A percentile compares a stretch with the other conserved stretches of the same genome.
Evolutionary conservation across 1,284 basidiomycete genomes (phyloP).

Genomic region (Peniophora sp.): DNA sequence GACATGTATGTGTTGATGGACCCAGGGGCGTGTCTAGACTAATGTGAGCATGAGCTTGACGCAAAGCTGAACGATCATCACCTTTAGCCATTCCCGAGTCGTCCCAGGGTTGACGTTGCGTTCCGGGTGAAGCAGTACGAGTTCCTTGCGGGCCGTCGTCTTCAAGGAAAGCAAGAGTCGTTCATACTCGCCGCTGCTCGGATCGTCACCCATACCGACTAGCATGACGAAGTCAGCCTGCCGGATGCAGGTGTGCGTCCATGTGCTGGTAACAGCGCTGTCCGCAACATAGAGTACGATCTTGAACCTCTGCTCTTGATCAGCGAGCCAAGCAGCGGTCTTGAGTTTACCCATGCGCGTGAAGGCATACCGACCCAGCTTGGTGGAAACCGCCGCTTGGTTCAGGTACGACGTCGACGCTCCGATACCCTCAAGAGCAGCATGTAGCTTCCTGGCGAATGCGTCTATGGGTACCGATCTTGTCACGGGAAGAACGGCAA

Average conservation of each 20-base stretch:
- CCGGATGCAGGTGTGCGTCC: constrained; percentile 96
- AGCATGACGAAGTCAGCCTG: constrained; percentile 97
- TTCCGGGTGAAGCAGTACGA: constrained; percentile 91
- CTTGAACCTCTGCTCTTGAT: constrained; percentile 88
- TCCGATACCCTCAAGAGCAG: constrained; percentile 82
- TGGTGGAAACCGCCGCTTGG: constrained; percentile 84
- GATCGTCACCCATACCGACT: constrained; percentile 92
- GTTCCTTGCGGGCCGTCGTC: constrained; percentile 95
- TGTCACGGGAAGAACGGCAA: constrained; percentile 78
- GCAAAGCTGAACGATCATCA: too few relatives aligned
- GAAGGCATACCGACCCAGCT: constrained; percentile 89
- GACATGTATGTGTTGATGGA: constrained; percentile 88
- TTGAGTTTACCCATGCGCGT: constrained; percentile 93
- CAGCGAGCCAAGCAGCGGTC: constrained; percentile 88
- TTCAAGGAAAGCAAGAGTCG: constrained; percentile 89
- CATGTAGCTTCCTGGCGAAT: constrained; percentile 84
- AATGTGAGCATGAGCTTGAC: constrained; percentile 5
- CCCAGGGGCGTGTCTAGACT: constrained; percentile 82
- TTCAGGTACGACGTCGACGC: constrained; percentile 86
- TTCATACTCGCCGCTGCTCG: constrained; percentile 87
- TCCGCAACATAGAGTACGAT: constrained; percentile 93
- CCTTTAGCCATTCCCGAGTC: constrained; percentile 95
- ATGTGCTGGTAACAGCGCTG: constrained; percentile 84
- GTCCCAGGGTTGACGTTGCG: constrained; percentile 86
- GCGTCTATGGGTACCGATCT: constrained; percentile 80